These are phyloP conservation scores for Plasmodium gallinaceum DNA, from an alignment of 169 alveolate genomes.

Conservation along the genomic window DNA sequence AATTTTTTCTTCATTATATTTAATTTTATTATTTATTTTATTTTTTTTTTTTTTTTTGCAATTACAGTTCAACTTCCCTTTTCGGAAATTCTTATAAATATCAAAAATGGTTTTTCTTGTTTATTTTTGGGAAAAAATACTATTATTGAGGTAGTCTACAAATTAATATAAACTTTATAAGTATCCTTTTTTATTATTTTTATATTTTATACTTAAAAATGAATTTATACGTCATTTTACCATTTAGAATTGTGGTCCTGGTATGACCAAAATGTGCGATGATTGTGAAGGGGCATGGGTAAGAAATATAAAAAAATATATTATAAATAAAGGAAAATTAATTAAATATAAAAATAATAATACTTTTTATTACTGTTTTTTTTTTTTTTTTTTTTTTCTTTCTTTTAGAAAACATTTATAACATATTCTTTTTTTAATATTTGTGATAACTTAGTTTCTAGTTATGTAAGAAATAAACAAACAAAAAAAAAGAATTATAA, in stretches of 20 bases:
- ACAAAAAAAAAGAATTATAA: not conserved
- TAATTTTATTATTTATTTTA: not conserved
- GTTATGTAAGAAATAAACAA: slow-evolving; percentile 35
- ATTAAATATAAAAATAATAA: not conserved
- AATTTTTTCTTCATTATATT: not conserved
- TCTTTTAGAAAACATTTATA: slow-evolving; percentile 52
- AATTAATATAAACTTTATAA: not conserved
- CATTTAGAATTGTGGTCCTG: slow-evolving; percentile 60
- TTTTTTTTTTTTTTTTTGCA: not conserved
- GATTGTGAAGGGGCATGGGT: slow-evolving; percentile 75
- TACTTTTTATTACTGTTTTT: not conserved
- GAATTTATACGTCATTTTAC: not conserved
- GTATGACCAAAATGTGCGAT: slow-evolving; percentile 71
- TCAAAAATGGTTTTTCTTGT: slow-evolving; percentile 37
- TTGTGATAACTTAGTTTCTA: slow-evolving; percentile 58
- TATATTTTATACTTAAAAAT: not conserved
- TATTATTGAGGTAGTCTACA: slow-evolving; percentile 30
- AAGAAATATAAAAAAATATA: not conserved
- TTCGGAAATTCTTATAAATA: slow-evolving; percentile 45
- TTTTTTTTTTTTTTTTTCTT: slow-evolving; percentile 9
- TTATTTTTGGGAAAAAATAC: slow-evolving; percentile 46
- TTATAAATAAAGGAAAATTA: not conserved
- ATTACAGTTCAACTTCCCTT: slow-evolving; percentile 43
- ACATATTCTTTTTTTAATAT: slow-evolving; percentile 67
- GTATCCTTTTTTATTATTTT: not conserved